Percentiles rank a stretch among this genome's conserved stretches.
Conservation (phyloP, 2,329 filamentous ascomycete genomes). For the Pseudogymnoascus sp. region DNA sequence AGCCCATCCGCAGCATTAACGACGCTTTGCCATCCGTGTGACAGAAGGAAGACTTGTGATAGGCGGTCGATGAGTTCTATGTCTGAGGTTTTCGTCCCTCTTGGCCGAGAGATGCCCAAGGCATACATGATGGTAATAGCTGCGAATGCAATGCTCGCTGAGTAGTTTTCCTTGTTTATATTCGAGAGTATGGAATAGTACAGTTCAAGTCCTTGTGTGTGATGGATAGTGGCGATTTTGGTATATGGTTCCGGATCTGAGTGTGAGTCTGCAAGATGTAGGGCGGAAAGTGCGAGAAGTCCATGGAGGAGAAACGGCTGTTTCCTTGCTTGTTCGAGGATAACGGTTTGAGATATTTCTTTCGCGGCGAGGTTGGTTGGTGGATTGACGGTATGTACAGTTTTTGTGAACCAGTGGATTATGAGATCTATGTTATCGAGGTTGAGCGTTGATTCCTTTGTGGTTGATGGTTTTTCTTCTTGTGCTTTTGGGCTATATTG, state of each 20-base stretch:
- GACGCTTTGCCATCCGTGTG: conserved; percentile 14
- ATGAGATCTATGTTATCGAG: conserved; percentile 19
- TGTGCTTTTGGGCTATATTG: background rate
- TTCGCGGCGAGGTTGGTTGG: conserved; percentile 7
- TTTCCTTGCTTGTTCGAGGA: conserved; percentile 19
- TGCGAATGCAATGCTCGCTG: conserved; percentile 17
- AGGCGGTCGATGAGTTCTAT: conserved; percentile 12
- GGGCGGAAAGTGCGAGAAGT: conserved; percentile 20
- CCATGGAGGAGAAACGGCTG: conserved; percentile 20
- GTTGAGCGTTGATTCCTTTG: conserved; percentile 10
- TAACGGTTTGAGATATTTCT: conserved; percentile 12
- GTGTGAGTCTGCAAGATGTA: conserved; percentile 17
- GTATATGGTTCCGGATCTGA: conserved; percentile 6
- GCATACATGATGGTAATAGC: conserved; percentile 15
- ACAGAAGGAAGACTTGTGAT: conserved; percentile 12
- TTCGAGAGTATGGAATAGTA: conserved; percentile 10
- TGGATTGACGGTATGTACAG: conserved; percentile 14
- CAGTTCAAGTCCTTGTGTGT: conserved; percentile 12
- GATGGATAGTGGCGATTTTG: conserved; percentile 12
- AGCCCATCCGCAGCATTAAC: conserved; percentile 11
- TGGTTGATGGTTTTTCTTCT: background rate
- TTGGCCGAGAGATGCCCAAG: conserved; percentile 10
- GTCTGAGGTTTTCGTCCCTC: background rate
- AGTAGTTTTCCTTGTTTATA: conserved; percentile 12
- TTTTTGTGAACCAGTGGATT: conserved; percentile 17